Evolutionary conservation across 495 filamentous ascomycete species (phyloP).

Genomic region (Staphylotrichum tortipilum): DNA sequence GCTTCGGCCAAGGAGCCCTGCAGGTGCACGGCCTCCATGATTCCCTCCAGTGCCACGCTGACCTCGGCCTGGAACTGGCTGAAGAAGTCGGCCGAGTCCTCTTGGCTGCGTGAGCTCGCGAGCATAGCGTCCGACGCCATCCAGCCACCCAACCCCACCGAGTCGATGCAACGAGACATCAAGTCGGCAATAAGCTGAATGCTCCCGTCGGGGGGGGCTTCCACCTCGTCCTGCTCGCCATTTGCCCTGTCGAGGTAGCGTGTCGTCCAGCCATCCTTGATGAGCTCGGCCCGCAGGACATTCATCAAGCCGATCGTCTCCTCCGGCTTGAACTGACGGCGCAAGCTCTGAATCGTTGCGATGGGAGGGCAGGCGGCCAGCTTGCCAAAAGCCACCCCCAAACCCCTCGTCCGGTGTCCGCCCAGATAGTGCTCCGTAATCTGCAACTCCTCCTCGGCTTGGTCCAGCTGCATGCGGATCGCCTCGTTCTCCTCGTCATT

Average conservation of each 20-base stretch:
- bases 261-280: conserved; percentile 59
- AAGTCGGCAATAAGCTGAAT: conserved; percentile 54
- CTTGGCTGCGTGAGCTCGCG: conserved; percentile 30
- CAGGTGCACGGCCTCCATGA: conserved; percentile 64
- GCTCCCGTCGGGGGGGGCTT: conserved; percentile 47
- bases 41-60: conserved; percentile 64
- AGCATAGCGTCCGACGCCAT: conserved; percentile 50
- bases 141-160: conserved; percentile 77
- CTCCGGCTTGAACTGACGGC: conserved; percentile 52
- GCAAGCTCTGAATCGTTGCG: conserved; percentile 53
- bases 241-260: conserved; percentile 46
- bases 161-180: conserved; percentile 69
- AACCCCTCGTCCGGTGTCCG: conserved; percentile 31
- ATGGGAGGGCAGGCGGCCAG: conserved; percentile 54
- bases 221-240: conserved; percentile 42
- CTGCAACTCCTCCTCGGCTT: conserved; percentile 41
- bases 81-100: conserved; percentile 54
- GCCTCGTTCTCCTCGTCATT: conserved; percentile 29
- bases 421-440: conserved; percentile 44
- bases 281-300: conserved; percentile 58
- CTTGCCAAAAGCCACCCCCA: conserved; percentile 50
- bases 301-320: conserved; percentile 68
- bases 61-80: conserved; percentile 62
- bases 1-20: conserved; percentile 61
- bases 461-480: conserved; percentile 39